phyloP scores from a whole-genome alignment of 371 early-diverging fungal species.

The Chytridium lagenaria region DNA sequence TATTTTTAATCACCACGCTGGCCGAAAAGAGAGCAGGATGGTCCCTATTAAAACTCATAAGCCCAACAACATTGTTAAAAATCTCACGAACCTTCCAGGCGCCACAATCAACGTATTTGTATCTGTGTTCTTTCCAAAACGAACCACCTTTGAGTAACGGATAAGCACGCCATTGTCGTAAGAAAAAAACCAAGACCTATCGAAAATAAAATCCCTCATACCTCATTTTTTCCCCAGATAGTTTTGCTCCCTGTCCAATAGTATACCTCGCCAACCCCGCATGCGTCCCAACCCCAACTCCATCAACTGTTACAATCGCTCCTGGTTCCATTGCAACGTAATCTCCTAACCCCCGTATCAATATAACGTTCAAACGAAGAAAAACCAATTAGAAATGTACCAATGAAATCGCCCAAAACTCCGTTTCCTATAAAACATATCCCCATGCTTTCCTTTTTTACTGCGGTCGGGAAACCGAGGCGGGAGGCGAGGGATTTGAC shows the following conservation, averaged over 20 bases:
- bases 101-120: conserved; percentile 64
- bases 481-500: conserved; percentile 75
- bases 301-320: conserved; percentile 65
- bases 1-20: conserved; percentile 44
- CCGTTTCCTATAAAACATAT: conserved; percentile 94
- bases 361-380: no score
- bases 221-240: conserved; percentile 64
- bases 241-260: conserved; percentile 74
- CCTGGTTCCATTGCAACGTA: conserved; percentile 61
- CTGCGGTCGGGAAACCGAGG: conserved; percentile 63
- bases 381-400: conserved; percentile 49
- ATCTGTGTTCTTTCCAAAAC: conserved; percentile 59
- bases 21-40: conserved; percentile 53
- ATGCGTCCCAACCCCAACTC: conserved; percentile 65
- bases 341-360: conserved; percentile 23
- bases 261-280: conserved; percentile 74
- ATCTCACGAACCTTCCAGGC: conserved; percentile 58
- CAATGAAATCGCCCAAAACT: conserved; percentile 79
- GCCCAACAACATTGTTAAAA: background rate
- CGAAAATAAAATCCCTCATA: conserved; percentile 42
- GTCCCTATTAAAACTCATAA: conserved; percentile 34
- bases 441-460: conserved; percentile 92
- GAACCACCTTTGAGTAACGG: conserved; percentile 59
- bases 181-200: background rate
- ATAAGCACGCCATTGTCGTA: background rate